phyloP scores from a whole-genome alignment of 1,139 yeast species.

The Yamadazyma oceani region DNA sequence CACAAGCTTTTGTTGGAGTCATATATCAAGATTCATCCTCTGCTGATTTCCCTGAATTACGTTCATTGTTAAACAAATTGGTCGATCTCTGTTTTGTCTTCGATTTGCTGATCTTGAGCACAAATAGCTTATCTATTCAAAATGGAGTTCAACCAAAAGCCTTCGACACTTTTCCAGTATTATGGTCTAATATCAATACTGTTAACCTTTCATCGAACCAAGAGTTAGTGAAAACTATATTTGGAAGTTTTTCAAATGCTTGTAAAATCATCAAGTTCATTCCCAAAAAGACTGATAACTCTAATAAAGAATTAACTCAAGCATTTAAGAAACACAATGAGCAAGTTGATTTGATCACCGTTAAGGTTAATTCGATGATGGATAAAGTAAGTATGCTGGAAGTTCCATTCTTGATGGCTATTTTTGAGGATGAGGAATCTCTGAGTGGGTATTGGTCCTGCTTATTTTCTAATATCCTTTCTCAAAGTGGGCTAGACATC shows the following conservation, averaged over 20 bases:
- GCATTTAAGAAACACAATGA: constrained; percentile 34
- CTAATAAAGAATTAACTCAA: constrained; percentile 21
- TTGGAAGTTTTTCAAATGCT: constrained; percentile 40
- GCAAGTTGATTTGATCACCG: constrained; percentile 26
- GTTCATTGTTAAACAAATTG: constrained; percentile 29
- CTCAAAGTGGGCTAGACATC: constrained; percentile 70
- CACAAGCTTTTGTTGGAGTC: constrained; percentile 21
- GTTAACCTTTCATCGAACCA: constrained; percentile 16
- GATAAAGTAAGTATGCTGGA: constrained; percentile 43
- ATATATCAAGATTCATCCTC: neutral
- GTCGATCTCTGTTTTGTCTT: constrained; percentile 49
- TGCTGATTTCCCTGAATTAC: neutral
- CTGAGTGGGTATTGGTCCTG: constrained; percentile 69
- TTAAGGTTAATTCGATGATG: constrained; percentile 25
- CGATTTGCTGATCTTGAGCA: constrained; percentile 58
- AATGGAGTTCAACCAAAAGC: constrained; percentile 39
- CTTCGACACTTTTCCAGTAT: constrained; percentile 43
- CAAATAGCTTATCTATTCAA: constrained; percentile 48
- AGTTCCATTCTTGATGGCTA: constrained; percentile 38
- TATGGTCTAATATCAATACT: constrained; percentile 46
- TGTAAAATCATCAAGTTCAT: constrained; percentile 40
- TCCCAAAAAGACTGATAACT: constrained; percentile 25
- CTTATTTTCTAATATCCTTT: constrained; percentile 57
- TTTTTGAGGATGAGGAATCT: constrained; percentile 23
- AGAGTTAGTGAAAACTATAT: constrained; percentile 31